phyloP scores from a whole-genome alignment of 2,329 filamentous ascomycete genomes.

The Fusarium miscanthi region DNA sequence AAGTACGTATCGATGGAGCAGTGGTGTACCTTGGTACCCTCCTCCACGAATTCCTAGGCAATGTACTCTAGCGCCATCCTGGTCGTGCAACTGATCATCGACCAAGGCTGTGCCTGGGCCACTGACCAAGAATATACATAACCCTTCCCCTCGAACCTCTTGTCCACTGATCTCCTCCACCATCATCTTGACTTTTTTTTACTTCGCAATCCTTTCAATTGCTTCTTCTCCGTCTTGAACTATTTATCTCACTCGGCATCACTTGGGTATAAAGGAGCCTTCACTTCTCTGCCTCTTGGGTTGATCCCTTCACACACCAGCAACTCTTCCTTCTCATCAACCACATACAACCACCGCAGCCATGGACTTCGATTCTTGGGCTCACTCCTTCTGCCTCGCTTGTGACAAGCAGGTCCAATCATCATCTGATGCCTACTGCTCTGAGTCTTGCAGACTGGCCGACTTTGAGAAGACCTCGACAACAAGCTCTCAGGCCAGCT shows the following conservation, averaged over 20 bases:
- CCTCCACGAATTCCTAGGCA: slow-evolving; percentile 47
- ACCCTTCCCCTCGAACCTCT: slow-evolving; percentile 43
- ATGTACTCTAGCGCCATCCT: slow-evolving; percentile 45
- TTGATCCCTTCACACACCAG: slow-evolving; percentile 15
- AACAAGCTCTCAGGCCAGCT: slow-evolving; percentile 68
- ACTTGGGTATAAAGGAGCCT: slow-evolving; percentile 24
- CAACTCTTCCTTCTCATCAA: slow-evolving; percentile 10
- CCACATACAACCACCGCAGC: slow-evolving; percentile 44
- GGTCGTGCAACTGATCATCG: slow-evolving; percentile 45
- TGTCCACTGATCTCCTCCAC: slow-evolving; percentile 29
- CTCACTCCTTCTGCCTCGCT: slow-evolving; percentile 91
- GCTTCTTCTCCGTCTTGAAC: slow-evolving; percentile 31
- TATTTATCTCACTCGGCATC: slow-evolving; percentile 27
- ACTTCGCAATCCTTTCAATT: slow-evolving; percentile 35
- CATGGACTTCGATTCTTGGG: slow-evolving; percentile 76
- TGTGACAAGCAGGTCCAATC: slow-evolving; percentile 85
- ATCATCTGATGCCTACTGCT: slow-evolving; percentile 86
- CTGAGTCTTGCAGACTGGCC: slow-evolving; percentile 87
- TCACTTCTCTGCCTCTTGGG: slow-evolving; percentile 21
- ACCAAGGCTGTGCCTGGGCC: slow-evolving; percentile 44
- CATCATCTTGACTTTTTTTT: slow-evolving; percentile 35
- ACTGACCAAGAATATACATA: slow-evolving; percentile 47
- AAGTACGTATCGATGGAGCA: slow-evolving; percentile 38
- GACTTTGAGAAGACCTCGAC: slow-evolving; percentile 81
- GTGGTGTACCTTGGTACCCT: slow-evolving; percentile 44